phyloP scores from a whole-genome alignment of 208 protist species.

The Crithidia sp. region DNA sequence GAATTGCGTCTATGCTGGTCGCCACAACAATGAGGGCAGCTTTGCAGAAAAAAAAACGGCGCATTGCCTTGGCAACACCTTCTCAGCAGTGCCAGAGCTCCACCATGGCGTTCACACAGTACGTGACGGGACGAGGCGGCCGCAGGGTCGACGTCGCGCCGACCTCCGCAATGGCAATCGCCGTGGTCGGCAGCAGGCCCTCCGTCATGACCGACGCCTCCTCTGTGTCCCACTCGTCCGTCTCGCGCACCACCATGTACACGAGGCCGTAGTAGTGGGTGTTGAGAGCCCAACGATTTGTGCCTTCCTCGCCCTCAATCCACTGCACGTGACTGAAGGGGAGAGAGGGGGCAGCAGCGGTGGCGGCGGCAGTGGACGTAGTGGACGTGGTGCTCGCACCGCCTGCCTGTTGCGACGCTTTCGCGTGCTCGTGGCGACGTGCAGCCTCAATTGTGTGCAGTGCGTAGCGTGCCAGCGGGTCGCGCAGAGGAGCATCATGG shows the following conservation, averaged over 20 bases:
- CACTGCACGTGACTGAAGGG: constrained; percentile 37
- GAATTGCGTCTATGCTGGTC: too few species aligned
- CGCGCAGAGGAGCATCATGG: background rate
- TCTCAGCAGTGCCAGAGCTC: constrained; percentile 41
- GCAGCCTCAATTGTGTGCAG: constrained; percentile 30
- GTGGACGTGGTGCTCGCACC: background rate
- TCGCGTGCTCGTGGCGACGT: background rate
- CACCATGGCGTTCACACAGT: constrained; percentile 45
- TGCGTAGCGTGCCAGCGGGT: constrained; percentile 30
- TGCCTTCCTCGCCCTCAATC: constrained; percentile 16
- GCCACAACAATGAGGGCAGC: too few species aligned
- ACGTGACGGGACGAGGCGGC: constrained; percentile 21
- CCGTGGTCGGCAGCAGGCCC: constrained; percentile 19
- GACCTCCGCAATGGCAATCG: constrained; percentile 5
- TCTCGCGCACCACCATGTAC: constrained; percentile 61
- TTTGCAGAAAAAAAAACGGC: background rate
- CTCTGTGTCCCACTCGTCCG: constrained; percentile 17
- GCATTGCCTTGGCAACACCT: background rate
- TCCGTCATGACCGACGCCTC: constrained; percentile 18
- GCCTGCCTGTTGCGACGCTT: background rate
- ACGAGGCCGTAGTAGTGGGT: constrained; percentile 77
- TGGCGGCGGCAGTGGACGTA: background rate
- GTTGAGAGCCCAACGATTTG: constrained; percentile 61
- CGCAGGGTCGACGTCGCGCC: constrained; percentile 6
- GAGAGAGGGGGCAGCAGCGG: constrained; percentile 19